Conservation (phyloP, 2,329 filamentous ascomycete genomes). For the Sarocladiaceae sp. region DNA sequence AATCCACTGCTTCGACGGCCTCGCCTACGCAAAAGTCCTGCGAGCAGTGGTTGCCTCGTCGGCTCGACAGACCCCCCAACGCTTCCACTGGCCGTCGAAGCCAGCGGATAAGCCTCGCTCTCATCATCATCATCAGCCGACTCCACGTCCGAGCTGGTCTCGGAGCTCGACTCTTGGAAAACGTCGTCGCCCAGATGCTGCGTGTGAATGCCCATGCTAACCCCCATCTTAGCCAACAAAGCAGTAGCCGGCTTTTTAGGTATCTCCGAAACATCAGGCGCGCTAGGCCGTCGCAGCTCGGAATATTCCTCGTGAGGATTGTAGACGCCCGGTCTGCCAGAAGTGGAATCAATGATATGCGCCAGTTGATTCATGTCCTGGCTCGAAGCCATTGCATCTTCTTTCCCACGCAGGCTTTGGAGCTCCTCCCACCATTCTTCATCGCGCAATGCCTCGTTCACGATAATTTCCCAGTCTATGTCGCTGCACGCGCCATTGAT, state of each 20-base stretch:
- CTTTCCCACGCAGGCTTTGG: conserved; percentile 43
- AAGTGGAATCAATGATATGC: conserved; percentile 37
- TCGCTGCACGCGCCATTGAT: conserved; percentile 60
- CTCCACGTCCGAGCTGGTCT: conserved; percentile 26
- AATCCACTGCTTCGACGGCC: not conserved
- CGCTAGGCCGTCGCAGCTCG: conserved; percentile 35
- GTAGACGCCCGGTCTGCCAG: conserved; percentile 35
- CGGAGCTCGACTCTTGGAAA: conserved; percentile 34
- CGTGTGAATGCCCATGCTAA: conserved; percentile 69
- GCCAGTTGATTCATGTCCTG: conserved; percentile 38
- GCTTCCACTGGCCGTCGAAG: not conserved
- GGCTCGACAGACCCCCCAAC: conserved; percentile 9
- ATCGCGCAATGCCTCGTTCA: conserved; percentile 60
- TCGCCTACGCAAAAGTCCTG: not conserved
- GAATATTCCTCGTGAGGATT: conserved; percentile 32
- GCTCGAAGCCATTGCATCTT: conserved; percentile 30
- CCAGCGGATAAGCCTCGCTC: conserved; percentile 12
- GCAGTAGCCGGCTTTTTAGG: conserved; percentile 53
- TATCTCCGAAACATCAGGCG: conserved; percentile 55
- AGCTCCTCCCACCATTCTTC: conserved; percentile 83
- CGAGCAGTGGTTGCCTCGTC: conserved; percentile 18
- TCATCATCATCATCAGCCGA: conserved; percentile 24
- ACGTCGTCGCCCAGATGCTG: conserved; percentile 62
- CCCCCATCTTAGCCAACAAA: conserved; percentile 48
- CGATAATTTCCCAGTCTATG: conserved; percentile 49